These are phyloP conservation scores for Aspergillus leporis DNA, from an alignment of 495 filamentous ascomycete species.

Conservation along the genomic window DNA sequence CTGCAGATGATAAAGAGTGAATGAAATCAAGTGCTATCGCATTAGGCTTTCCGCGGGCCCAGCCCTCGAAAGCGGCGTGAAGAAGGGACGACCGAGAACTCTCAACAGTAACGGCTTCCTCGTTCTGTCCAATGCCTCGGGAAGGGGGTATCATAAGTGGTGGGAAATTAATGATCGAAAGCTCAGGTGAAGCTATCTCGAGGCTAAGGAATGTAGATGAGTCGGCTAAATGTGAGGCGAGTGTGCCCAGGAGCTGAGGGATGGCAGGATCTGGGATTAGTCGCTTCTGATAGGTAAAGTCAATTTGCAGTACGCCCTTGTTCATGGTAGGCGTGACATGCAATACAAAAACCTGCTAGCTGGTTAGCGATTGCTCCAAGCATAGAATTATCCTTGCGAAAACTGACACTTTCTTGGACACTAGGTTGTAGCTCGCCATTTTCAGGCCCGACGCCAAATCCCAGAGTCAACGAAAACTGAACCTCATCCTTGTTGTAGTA, in stretches of 20 bases:
- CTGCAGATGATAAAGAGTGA: conserved; percentile 22
- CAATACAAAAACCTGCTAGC: conserved; percentile 16
- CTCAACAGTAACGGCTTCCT: background rate
- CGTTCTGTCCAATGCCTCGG: conserved; percentile 3
- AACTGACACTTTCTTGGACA: conserved; percentile 13
- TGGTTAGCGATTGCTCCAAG: background rate
- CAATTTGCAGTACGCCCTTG: conserved; percentile 8
- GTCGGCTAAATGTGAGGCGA: conserved; percentile 13
- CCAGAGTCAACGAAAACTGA: conserved; percentile 24
- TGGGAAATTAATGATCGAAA: conserved; percentile 28
- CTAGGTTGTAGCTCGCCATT: conserved; percentile 15
- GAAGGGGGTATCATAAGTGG: conserved; percentile 24
- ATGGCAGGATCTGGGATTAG: conserved; percentile 22
- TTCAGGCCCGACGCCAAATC: conserved; percentile 13
- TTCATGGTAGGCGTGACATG: conserved; percentile 7
- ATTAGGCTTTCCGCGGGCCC: conserved; percentile 24
- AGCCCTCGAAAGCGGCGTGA: conserved; percentile 28
- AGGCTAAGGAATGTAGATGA: conserved; percentile 13
- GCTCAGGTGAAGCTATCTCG: conserved; percentile 7
- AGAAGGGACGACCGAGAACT: conserved; percentile 19
- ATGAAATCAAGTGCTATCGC: conserved; percentile 29
- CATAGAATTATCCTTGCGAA: background rate
- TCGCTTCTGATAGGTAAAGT: conserved; percentile 21
- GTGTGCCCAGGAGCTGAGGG: conserved; percentile 19
- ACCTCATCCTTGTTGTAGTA: conserved; percentile 19